Evolutionary conservation across 2,329 filamentous ascomycete genomes (phyloP), one percentile per base, ranked within the genome.

Genomic region (Xylariaceae sp.): DNA sequence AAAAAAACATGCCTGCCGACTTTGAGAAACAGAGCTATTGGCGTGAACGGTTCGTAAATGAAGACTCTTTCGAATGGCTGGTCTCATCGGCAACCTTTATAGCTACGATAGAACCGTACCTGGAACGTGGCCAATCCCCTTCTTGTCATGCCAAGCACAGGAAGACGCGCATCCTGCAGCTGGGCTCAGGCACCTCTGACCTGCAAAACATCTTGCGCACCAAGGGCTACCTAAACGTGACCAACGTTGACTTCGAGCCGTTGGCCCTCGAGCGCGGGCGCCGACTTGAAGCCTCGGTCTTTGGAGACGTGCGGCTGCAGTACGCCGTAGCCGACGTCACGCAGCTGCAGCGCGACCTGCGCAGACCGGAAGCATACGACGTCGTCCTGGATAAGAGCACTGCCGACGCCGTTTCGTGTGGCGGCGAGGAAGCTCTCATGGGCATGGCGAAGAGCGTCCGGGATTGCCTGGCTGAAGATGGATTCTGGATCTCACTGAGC

Each of bases 1-100:
- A n/a, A n/a, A n/a, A n/a, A n/a, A n/a, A n/a, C 35, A 57, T 56
- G 54, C 41, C 46, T 19, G 34, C 60, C 39, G 65, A 73, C 40
- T 75, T 71, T 42, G 71, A 74, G 28, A 68, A 73, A 31, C 67
- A 71, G 49, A 66, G 63, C 45, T 76, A 75, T 53, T 76, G 72
- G 72, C 68, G 63, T 40, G 44, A 64, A 4, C 68, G 73, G 19
- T 76, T 75, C 60, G 42, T 56, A 13, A 58, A 59, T 12, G 72
- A 76, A 50, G 61, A 56, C 4, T 52, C 62, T 9, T 75, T 74
- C 42, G 72, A 75, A 50, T 76, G 72, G 72, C 63, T 75, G 13
- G 47, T 64, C 12, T 45, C 66, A 2, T 74, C 72, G 0, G 44
- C 55, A 1, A 58, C 61, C 11, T 72, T 76, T 47, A 54, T 71